phyloP scores from a whole-genome alignment of 768 basidiomycete genomes.

The Coprinopsis marcescibilis region DNA sequence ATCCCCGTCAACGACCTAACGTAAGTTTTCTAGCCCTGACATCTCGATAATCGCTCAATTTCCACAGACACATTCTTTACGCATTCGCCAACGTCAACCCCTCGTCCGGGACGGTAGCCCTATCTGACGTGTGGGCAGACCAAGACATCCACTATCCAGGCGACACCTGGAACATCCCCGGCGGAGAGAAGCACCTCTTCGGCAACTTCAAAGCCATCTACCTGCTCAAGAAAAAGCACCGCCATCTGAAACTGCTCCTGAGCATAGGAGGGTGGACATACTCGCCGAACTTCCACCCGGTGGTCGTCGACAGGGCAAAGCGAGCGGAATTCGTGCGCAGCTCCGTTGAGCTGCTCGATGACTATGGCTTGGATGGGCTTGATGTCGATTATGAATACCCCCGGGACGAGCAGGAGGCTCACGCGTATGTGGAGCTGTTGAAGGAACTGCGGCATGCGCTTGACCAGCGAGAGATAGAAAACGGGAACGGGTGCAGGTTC shows the following conservation, averaged over 20 bases:
- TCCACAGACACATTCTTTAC: constrained; percentile 86
- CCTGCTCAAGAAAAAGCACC: constrained; percentile 79
- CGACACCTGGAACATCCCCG: constrained; percentile 81
- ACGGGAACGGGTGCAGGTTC: constrained; percentile 56
- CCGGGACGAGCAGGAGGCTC: constrained; percentile 65
- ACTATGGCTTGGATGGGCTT: constrained; percentile 89
- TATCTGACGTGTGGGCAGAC: constrained; percentile 94
- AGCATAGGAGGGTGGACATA: constrained; percentile 97
- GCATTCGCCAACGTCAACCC: constrained; percentile 87
- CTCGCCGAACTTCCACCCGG: constrained; percentile 79
- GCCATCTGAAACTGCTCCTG: constrained; percentile 74
- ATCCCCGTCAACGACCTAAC: constrained; percentile 86
- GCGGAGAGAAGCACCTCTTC: constrained; percentile 83
- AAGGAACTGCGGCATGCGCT: constrained; percentile 68
- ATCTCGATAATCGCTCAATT: too few relatives aligned
- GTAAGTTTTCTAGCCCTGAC: too few relatives aligned
- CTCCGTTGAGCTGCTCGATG: constrained; percentile 75
- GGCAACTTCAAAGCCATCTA: constrained; percentile 95
- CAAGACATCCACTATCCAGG: constrained; percentile 94
- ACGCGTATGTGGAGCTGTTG: constrained; percentile 79
- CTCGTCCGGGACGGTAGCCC: constrained; percentile 78
- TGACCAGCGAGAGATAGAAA: constrained; percentile 62
- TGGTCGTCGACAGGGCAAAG: constrained; percentile 58
- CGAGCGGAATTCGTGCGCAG: constrained; percentile 78
- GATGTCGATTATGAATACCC: constrained; percentile 97